Conservation (phyloP, 495 filamentous ascomycete genomes). For the Penicillium longicatenatum region DNA sequence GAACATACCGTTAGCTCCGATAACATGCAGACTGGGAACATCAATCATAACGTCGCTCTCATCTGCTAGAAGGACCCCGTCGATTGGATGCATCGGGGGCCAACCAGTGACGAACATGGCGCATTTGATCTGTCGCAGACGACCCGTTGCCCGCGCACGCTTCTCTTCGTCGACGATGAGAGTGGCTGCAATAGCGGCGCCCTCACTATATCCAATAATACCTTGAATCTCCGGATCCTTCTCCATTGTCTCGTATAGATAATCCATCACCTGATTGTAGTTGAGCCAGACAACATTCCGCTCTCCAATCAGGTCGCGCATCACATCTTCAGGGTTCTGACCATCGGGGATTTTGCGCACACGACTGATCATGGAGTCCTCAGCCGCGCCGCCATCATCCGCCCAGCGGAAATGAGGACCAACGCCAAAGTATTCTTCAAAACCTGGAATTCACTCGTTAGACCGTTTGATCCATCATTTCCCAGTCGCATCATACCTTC, state of each 20-base stretch:
- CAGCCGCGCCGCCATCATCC: constrained; percentile 44
- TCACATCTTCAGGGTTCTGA: constrained; percentile 50
- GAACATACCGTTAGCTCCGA: constrained; percentile 48
- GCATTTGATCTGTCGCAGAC: constrained; percentile 51
- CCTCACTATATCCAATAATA: constrained; percentile 63
- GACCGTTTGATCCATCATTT: neutral
- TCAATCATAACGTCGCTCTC: constrained; percentile 48
- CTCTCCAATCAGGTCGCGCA: constrained; percentile 39
- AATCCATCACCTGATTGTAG: constrained; percentile 25
- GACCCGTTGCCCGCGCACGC: constrained; percentile 36
- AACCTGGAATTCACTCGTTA: constrained; percentile 26
- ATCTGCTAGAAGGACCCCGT: constrained; percentile 47
- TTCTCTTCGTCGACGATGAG: constrained; percentile 50
- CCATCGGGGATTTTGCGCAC: constrained; percentile 52
- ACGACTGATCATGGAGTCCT: constrained; percentile 48
- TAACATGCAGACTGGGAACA: constrained; percentile 57
- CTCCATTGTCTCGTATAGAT: constrained; percentile 29
- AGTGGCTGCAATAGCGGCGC: constrained; percentile 58
- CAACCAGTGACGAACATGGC: constrained; percentile 59
- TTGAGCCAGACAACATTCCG: constrained; percentile 27
- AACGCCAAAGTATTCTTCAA: constrained; percentile 55
- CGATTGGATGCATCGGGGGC: constrained; percentile 51
- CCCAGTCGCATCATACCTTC: constrained; percentile 16
- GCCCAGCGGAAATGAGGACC: constrained; percentile 54
- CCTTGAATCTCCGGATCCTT: constrained; percentile 39